A percentile compares a stretch with the other conserved stretches of the same genome.
Evolutionary conservation across 371 early-diverging fungal genomes (phyloP).

Genomic region (Actinomucor elegans): DNA sequence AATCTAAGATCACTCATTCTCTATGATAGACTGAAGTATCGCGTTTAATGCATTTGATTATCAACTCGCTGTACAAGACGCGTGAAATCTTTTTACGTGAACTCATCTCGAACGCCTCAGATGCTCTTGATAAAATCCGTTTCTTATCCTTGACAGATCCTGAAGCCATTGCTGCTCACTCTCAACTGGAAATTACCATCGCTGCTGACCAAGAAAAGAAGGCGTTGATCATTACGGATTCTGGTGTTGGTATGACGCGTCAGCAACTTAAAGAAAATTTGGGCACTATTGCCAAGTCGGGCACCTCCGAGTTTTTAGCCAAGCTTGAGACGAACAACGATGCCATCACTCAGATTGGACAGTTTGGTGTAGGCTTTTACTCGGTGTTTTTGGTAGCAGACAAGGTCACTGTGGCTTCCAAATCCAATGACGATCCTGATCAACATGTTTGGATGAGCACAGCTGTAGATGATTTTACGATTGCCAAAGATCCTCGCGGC

Average conservation of each 20-base stretch:
- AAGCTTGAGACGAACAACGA: conserved; percentile 60
- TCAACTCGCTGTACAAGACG: conserved; percentile 84
- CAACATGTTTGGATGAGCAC: conserved; percentile 89
- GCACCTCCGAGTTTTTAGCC: conserved; percentile 82
- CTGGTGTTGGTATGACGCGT: conserved; percentile 97
- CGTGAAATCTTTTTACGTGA: conserved; percentile 95
- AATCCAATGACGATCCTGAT: conserved; percentile 74
- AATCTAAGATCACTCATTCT: background rate
- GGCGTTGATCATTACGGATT: conserved; percentile 83
- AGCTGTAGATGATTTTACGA: conserved; percentile 77
- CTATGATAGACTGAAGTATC: conserved; percentile 67
- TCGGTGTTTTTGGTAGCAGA: conserved; percentile 94
- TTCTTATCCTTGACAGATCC: conserved; percentile 75
- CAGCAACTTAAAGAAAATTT: conserved; percentile 86
- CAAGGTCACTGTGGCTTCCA: conserved; percentile 90
- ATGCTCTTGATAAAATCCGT: conserved; percentile 95
- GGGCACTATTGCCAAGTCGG: conserved; percentile 96
- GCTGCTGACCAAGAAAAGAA: conserved; percentile 67
- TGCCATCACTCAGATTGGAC: conserved; percentile 84
- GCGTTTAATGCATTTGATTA: conserved; percentile 89
- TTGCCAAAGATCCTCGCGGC: conserved; percentile 85
- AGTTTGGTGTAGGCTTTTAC: conserved; percentile 99
- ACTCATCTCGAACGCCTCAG: conserved; percentile 95
- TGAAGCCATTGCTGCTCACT: conserved; percentile 50
- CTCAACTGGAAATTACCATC: conserved; percentile 74